Percentiles rank a stretch among this genome's conserved stretches.
Conservation (phyloP, 805 yeast species). For the Wickerhamiella slavikovae region DNA sequence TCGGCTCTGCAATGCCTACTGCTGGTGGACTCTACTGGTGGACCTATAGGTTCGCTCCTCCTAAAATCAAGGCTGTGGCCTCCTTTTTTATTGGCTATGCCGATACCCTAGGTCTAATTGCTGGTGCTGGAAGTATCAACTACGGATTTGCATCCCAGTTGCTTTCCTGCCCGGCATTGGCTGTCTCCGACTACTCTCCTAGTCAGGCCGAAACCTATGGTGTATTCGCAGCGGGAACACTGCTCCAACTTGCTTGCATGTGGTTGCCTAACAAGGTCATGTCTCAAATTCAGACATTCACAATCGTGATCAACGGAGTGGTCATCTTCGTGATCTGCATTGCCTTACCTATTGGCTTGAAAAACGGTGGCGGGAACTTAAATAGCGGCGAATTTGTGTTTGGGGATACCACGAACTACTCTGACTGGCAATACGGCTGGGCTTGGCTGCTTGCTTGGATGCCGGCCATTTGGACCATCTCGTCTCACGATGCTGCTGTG, state of each 20-base stretch:
- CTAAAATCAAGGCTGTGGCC: conserved; percentile 26
- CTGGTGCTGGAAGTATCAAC: conserved; percentile 45
- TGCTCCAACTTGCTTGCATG: conserved; percentile 30
- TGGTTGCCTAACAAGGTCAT: conserved; percentile 33
- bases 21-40: conserved; percentile 53
- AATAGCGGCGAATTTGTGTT: conserved; percentile 33
- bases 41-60: conserved; percentile 46
- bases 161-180: conserved; percentile 17
- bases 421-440: conserved; percentile 37
- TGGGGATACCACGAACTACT: conserved; percentile 26
- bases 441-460: conserved; percentile 32
- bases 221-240: conserved; percentile 38
- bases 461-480: conserved; percentile 60
- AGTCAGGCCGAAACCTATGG: conserved; percentile 37
- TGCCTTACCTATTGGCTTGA: conserved; percentile 37
- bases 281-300: conserved; percentile 35
- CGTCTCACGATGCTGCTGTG: conserved; percentile 50
- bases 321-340: conserved; percentile 33
- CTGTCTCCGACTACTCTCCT: conserved; percentile 24
- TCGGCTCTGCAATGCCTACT: conserved; percentile 48
- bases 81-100: conserved; percentile 44
- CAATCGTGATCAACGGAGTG: conserved; percentile 31
- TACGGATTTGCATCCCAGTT: conserved; percentile 48
- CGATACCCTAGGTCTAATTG: conserved; percentile 40
- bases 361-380: conserved; percentile 14